Percentiles rank a stretch among this genome's conserved stretches.
Conservation (phyloP, 2,329 filamentous ascomycete genomes). For the Alternaria sp. region DNA sequence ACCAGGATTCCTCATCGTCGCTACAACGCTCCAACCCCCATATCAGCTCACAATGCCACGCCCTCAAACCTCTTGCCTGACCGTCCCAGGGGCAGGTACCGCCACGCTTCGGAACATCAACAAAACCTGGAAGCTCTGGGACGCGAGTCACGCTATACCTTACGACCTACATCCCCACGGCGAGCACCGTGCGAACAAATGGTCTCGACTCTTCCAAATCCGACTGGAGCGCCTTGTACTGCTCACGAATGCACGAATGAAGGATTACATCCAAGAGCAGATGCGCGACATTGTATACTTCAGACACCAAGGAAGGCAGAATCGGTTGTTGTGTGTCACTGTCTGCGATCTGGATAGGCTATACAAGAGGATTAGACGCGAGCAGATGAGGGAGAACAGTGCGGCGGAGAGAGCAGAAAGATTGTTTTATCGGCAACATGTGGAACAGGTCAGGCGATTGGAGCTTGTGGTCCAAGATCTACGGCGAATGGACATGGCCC, state of each 20-base stretch:
- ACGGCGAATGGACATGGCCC: accelerated
- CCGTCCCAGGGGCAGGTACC: not conserved
- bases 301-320: not conserved
- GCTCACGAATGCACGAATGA: not conserved
- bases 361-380: accelerated
- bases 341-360: not conserved
- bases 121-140: not conserved
- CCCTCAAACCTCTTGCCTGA: not conserved
- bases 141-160: not conserved
- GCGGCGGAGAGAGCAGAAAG: not conserved
- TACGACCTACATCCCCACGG: not conserved
- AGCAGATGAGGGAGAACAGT: accelerated
- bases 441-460: not conserved
- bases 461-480: not conserved
- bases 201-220: not conserved
- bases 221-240: not conserved
- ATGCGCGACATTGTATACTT: not conserved
- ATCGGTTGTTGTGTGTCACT: not conserved
- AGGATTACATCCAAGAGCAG: not conserved
- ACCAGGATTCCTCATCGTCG: not conserved
- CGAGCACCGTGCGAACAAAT: not conserved
- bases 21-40: not conserved
- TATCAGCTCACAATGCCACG: not conserved
- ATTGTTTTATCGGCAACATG: not conserved
- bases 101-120: not conserved